Percentiles rank a stretch among this genome's conserved stretches.
These are phyloP conservation scores for Metschnikowia santaceciliae DNA, from an alignment of 805 yeast species.

Conservation along the genomic window DNA sequence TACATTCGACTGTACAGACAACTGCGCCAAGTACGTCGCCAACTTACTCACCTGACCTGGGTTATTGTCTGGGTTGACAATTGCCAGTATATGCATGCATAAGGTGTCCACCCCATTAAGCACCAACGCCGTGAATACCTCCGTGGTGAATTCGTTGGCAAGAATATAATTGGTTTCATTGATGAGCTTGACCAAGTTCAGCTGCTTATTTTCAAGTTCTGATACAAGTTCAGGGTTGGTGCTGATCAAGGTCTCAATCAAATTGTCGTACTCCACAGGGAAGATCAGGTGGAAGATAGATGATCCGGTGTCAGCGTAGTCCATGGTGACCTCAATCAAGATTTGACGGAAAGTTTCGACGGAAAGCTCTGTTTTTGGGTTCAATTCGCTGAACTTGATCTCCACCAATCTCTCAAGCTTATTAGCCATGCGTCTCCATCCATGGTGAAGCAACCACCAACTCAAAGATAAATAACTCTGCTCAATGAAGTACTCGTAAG, in stretches of 20 bases:
- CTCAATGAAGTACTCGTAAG: slow-evolving; percentile 55
- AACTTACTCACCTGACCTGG: slow-evolving; percentile 29
- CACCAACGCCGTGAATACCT: slow-evolving; percentile 33
- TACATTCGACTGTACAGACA: slow-evolving; percentile 60
- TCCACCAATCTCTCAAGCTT: slow-evolving; percentile 55
- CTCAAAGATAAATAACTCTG: slow-evolving; percentile 82
- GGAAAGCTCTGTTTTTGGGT: slow-evolving; percentile 69
- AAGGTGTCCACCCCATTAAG: slow-evolving; percentile 33
- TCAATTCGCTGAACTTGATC: slow-evolving; percentile 56
- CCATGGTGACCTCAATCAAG: slow-evolving; percentile 23
- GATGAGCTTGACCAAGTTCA: slow-evolving; percentile 37
- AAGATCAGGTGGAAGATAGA: slow-evolving; percentile 27
- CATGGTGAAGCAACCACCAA: slow-evolving; percentile 92
- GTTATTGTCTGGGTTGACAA: slow-evolving; percentile 20
- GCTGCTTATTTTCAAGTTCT: slow-evolving; percentile 34
- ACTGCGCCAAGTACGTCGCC: slow-evolving; percentile 67
- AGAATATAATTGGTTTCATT: slow-evolving; percentile 45
- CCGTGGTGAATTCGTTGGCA: slow-evolving; percentile 27
- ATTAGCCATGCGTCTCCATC: slow-evolving; percentile 61
- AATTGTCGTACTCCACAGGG: slow-evolving; percentile 35
- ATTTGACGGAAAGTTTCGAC: slow-evolving; percentile 53
- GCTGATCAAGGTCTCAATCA: slow-evolving; percentile 46
- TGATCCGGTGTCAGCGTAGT: slow-evolving; percentile 14
- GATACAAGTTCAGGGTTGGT: slow-evolving; percentile 41
- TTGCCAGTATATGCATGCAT: slow-evolving; percentile 27